Conservation (phyloP, 2,329 filamentous ascomycete species). For the Hypoxylon sp. region DNA sequence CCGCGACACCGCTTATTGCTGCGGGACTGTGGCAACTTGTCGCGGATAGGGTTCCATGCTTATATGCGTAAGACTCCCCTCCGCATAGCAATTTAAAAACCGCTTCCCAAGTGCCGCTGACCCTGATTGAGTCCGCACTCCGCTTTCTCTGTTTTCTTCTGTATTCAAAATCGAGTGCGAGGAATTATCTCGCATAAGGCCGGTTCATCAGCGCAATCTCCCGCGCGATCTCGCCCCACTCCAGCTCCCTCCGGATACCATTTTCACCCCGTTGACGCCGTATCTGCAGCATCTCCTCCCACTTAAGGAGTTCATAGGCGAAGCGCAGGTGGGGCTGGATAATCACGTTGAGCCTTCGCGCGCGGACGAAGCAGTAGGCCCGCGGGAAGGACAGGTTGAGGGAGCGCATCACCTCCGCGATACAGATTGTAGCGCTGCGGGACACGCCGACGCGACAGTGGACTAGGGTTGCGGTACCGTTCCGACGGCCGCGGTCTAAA, state of each 20-base stretch:
- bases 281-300: constrained; percentile 83
- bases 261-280: constrained; percentile 56
- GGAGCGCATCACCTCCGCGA: constrained; percentile 96
- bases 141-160: not conserved
- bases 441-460: constrained; percentile 98
- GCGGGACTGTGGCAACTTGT: not conserved
- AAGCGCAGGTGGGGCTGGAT: constrained; percentile 97
- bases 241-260: constrained; percentile 79
- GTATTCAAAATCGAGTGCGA: not conserved
- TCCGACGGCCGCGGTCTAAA: constrained; percentile 80
- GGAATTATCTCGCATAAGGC: constrained; percentile 79
- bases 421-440: constrained; percentile 95
- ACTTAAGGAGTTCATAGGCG: constrained; percentile 94
- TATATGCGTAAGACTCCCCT: not conserved
- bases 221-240: constrained; percentile 89
- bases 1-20: not conserved
- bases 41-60: not conserved
- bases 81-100: not conserved
- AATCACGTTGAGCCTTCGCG: constrained; percentile 93
- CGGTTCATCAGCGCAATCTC: constrained; percentile 97
- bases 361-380: constrained; percentile 96
- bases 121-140: constrained; percentile 1
- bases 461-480: constrained; percentile 87
- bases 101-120: not conserved
- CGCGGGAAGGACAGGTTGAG: constrained; percentile 85